These are phyloP conservation scores for Beauveria medogensis DNA, from an alignment of 2,329 filamentous ascomycete species.

Conservation along the genomic window DNA sequence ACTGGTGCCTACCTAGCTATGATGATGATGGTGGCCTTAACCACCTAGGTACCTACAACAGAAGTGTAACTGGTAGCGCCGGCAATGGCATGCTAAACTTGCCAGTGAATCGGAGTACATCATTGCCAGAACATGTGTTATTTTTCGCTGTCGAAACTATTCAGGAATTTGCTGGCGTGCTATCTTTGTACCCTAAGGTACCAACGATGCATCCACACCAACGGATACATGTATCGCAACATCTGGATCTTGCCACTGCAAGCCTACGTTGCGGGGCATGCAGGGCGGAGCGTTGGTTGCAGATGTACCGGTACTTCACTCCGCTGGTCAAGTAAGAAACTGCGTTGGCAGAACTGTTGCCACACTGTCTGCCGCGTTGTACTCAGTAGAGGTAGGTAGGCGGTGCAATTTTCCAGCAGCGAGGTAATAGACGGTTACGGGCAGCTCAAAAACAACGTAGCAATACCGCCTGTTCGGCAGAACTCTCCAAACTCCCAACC, in stretches of 20 bases:
- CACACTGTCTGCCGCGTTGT: background rate
- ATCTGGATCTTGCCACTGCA: conserved; percentile 1
- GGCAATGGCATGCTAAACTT: background rate
- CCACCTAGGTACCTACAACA: background rate
- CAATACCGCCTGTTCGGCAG: background rate
- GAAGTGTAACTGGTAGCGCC: background rate
- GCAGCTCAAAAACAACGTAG: background rate
- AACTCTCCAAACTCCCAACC: background rate
- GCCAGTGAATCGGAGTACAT: too few relatives aligned
- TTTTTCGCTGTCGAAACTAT: too few relatives aligned
- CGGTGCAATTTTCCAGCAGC: background rate
- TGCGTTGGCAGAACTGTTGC: too few relatives aligned
- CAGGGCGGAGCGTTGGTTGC: background rate
- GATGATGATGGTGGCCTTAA: background rate
- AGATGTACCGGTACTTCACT: background rate
- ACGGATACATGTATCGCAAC: conserved; percentile 2
- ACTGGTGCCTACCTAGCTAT: too few relatives aligned
- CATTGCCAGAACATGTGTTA: too few relatives aligned
- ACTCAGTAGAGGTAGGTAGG: background rate
- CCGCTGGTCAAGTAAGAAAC: background rate
- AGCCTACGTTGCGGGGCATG: conserved; percentile 3
- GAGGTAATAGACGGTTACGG: background rate
- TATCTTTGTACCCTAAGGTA: background rate
- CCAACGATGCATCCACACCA: conserved; percentile 2
- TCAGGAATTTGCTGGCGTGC: too few relatives aligned